A percentile compares a stretch with the other conserved stretches of the same genome.
Conservation (phyloP, 208 protist species). For the Acanthamoeba castellanii region DNA sequence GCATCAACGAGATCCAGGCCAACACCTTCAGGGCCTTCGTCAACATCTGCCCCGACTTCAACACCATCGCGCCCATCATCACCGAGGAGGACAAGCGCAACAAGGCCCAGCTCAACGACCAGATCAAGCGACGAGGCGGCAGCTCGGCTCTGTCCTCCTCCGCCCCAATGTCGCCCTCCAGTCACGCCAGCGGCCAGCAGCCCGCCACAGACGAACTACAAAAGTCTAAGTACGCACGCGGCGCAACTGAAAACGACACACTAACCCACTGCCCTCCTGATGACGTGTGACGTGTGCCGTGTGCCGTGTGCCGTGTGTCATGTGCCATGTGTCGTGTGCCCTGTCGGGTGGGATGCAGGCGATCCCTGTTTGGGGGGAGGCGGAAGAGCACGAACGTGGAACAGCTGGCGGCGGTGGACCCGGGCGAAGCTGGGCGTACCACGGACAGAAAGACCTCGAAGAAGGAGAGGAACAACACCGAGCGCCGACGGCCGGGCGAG, state of each 20-base stretch:
- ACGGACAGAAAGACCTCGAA: no score
- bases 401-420: background rate
- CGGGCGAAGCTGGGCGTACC: no score
- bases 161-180: no score
- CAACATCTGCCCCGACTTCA: slow-evolving; percentile 22
- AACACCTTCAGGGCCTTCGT: background rate
- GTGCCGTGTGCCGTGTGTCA: no score
- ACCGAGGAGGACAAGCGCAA: background rate
- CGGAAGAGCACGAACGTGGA: background rate
- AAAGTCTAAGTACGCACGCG: no score
- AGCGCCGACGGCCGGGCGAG: background rate
- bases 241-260: no score
- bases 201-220: no score
- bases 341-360: no score
- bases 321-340: no score
- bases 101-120: background rate
- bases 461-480: background rate
- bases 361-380: background rate
- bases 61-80: background rate
- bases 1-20: slow-evolving; percentile 6
- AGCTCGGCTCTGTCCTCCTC: background rate
- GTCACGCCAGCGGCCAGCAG: no score
- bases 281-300: no score
- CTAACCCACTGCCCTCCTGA: no score
- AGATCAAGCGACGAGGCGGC: background rate